Base-by-base conservation (phyloP, 805 yeast species). In the Ogataea ramenticola region DNA sequence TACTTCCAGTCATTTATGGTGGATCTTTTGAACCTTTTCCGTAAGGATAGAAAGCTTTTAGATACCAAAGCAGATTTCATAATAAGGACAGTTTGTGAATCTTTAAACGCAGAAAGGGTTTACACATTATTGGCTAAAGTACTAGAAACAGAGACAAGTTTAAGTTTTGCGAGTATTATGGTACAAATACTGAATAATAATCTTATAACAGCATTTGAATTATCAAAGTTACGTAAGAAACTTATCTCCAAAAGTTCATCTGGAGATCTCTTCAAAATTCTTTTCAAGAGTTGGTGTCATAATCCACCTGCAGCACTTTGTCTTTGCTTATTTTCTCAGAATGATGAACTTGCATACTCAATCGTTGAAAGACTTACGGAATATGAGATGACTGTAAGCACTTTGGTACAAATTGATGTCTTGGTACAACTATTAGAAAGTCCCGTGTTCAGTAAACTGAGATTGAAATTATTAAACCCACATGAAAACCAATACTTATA, bases 271-370 rank as follows among this genome's bases (percentile, higher is more conserved):
- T 93, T 93, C 59, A 74, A 84, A 24, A 68, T 82, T 0, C 67
- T 93, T 44, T 93, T 91, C 65, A 80, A 79, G 55, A 80, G 95
- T 46, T 93, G 99, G 99, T 81, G 95, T 51, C 82, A 83, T 48
- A 91, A 88, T 58, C 81, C 96, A 0, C 89, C 95, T 1, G 90
- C 97, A 4, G 86, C 90, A 0, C 67, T 93, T 36, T 81, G 96
- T 2, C 70, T 93, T 19, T 89, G 97, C 54, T 68, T 93, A 33
- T 67, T 91, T 14, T 85, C 97, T 0, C 90, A 90, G 44, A 86
- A 87, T 44, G 91, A 93, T 60, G 93, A 88, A 56, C 71, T 90
- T 47, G 93, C 96, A 0, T 91, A 80, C 58, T 69, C 80, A n/a
- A 84, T 91, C 1, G 74, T 93, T 31, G 82, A 85, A 53, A 77